phyloP scores from a whole-genome alignment of 805 yeast species.

The Kregervanrija delftensis region DNA sequence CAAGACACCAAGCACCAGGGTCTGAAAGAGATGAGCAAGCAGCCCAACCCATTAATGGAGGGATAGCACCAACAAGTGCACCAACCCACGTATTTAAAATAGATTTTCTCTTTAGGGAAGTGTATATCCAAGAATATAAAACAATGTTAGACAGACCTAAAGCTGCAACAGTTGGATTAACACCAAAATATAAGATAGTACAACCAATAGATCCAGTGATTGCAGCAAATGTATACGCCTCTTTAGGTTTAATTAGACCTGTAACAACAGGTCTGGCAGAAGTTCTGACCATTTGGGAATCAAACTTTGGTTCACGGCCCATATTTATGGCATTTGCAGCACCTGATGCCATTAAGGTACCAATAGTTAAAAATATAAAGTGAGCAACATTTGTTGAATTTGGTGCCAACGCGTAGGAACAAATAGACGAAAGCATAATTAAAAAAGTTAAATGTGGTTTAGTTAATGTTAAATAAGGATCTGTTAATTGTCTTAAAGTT shows the following conservation, averaged over 20 bases:
- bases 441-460: constrained; percentile 85
- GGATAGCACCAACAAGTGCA: constrained; percentile 97
- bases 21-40: constrained; percentile 71
- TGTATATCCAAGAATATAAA: constrained; percentile 84
- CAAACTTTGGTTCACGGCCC: constrained; percentile 93
- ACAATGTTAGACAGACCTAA: constrained; percentile 78
- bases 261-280: constrained; percentile 84
- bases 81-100: constrained; percentile 97
- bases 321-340: constrained; percentile 96
- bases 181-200: constrained; percentile 64
- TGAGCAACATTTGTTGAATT: constrained; percentile 66
- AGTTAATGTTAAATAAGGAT: constrained; percentile 72
- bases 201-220: constrained; percentile 67
- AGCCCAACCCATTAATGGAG: constrained; percentile 99
- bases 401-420: constrained; percentile 91
- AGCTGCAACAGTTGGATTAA: constrained; percentile 75
- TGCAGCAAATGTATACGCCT: constrained; percentile 79
- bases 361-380: constrained; percentile 66
- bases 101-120: constrained; percentile 78
- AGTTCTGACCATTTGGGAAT: constrained; percentile 81
- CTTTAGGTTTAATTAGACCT: constrained; percentile 65
- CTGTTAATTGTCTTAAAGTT: constrained; percentile 33
- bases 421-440: constrained; percentile 85
- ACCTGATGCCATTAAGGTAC: constrained; percentile 84
- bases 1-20: constrained; percentile 95